These are phyloP conservation scores for Tolypocladium pustulatum DNA, from an alignment of 2,329 filamentous ascomycete genomes.

Conservation along the genomic window DNA sequence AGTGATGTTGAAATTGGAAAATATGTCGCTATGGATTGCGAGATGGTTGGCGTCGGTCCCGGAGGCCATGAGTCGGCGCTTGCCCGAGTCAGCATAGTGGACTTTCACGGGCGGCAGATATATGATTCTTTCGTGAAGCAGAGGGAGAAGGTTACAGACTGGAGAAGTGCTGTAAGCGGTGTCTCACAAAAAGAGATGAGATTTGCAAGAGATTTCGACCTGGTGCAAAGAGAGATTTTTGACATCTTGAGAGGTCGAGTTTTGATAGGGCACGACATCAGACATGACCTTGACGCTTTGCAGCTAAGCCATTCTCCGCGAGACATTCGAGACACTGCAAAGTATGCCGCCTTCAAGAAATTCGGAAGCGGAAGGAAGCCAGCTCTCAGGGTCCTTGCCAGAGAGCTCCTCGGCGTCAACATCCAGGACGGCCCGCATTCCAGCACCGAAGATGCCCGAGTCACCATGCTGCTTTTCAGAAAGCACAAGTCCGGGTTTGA, in stretches of 20 bases:
- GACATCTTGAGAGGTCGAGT: slow-evolving; percentile 60
- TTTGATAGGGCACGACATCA: slow-evolving; percentile 74
- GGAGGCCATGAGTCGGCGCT: slow-evolving; percentile 63
- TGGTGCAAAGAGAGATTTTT: slow-evolving; percentile 65
- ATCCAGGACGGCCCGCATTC: slow-evolving; percentile 56
- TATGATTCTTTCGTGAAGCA: slow-evolving; percentile 90
- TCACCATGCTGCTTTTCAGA: slow-evolving; percentile 81
- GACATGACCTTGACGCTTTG: slow-evolving; percentile 68
- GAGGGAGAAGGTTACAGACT: slow-evolving; percentile 72
- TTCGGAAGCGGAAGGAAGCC: slow-evolving; percentile 59
- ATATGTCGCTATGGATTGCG: slow-evolving; percentile 89
- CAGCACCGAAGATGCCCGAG: slow-evolving; percentile 70
- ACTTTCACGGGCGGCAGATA: slow-evolving; percentile 84
- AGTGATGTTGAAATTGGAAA: slow-evolving; percentile 64
- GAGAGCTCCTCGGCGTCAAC: slow-evolving; percentile 46
- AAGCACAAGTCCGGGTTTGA: slow-evolving; percentile 80
- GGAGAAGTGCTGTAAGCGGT: slow-evolving; percentile 79
- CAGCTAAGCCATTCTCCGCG: slow-evolving; percentile 67
- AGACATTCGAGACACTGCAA: slow-evolving; percentile 77
- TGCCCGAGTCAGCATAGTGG: slow-evolving; percentile 80
- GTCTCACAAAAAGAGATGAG: slow-evolving; percentile 66
- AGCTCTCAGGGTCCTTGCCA: slow-evolving; percentile 48
- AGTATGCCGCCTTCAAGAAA: slow-evolving; percentile 63
- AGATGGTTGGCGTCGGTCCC: slow-evolving; percentile 87
- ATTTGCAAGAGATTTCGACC: slow-evolving; percentile 58